phyloP scores from a whole-genome alignment of 2,329 filamentous ascomycete species.

The Immersiporthe knoxdaviesiana region DNA sequence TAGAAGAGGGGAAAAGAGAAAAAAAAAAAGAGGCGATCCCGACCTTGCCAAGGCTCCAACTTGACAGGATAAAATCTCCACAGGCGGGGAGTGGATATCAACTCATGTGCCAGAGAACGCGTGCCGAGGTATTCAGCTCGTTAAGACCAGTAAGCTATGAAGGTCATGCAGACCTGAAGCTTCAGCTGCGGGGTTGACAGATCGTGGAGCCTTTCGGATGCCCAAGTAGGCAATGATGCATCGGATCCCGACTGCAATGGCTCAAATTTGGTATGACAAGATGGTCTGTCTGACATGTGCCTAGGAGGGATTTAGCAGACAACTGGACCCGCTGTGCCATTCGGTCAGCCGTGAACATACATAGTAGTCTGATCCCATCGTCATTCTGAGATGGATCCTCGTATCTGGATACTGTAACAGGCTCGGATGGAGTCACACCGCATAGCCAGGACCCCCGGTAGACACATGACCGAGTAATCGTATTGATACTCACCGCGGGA shows the following conservation, averaged over 20 bases:
- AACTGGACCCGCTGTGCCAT: neutral
- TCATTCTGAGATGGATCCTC: neutral
- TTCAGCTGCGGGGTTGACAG: neutral
- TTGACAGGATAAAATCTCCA: neutral
- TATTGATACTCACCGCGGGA: neutral
- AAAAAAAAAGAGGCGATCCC: no score
- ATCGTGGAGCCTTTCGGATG: neutral
- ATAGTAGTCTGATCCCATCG: neutral
- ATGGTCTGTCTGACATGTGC: neutral
- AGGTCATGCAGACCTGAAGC: neutral
- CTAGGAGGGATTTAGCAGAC: neutral
- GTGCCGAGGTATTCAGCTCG: neutral
- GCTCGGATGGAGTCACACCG: neutral
- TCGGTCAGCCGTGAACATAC: no score
- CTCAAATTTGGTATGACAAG: neutral
- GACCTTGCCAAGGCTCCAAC: neutral
- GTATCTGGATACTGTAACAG: neutral
- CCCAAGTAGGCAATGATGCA: neutral
- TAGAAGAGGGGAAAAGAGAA: no score
- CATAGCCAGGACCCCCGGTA: neutral
- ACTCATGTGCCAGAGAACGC: neutral
- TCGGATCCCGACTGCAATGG: neutral
- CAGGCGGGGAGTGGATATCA: neutral
- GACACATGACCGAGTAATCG: neutral
- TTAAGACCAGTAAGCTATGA: neutral